Conservation (phyloP, 805 yeast species). For the Pichia cephalocereana region DNA sequence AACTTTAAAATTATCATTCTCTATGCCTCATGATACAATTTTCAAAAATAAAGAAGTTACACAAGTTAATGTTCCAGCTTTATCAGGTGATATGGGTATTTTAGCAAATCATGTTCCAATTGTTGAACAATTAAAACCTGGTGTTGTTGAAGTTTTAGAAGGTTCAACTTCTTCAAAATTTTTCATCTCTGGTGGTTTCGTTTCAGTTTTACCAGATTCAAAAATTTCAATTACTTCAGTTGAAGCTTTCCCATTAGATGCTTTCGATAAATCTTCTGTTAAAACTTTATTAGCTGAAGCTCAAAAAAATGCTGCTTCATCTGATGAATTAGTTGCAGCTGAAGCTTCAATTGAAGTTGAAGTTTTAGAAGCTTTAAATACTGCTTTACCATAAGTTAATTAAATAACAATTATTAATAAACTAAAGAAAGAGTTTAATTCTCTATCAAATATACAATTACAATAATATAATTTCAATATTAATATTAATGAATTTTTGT, state of each 20-base stretch:
- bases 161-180: conserved; percentile 64
- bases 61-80: conserved; percentile 93
- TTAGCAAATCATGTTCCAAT: conserved; percentile 96
- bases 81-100: conserved; percentile 93
- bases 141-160: conserved; percentile 86
- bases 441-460: neutral
- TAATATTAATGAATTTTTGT: neutral
- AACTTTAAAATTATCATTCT: conserved; percentile 77
- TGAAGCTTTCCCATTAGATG: conserved; percentile 89
- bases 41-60: conserved; percentile 28
- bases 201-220: conserved; percentile 92
- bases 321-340: conserved; percentile 84
- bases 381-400: conserved; percentile 35
- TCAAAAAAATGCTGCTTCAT: conserved; percentile 75
- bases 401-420: neutral
- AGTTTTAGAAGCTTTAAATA: conserved; percentile 88
- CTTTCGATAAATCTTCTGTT: conserved; percentile 73
- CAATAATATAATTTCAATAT: too few relatives aligned
- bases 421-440: neutral
- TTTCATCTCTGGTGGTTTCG: conserved; percentile 95
- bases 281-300: conserved; percentile 84
- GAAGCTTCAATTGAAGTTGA: conserved; percentile 94
- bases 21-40: conserved; percentile 69
- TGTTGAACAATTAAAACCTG: conserved; percentile 93
- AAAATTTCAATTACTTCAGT: conserved; percentile 83